A percentile compares a stretch with the other conserved stretches of the same genome.
phyloP scores from a whole-genome alignment of 192 early-diverging fungal species.

The Lunasporangiospora selenospora region DNA sequence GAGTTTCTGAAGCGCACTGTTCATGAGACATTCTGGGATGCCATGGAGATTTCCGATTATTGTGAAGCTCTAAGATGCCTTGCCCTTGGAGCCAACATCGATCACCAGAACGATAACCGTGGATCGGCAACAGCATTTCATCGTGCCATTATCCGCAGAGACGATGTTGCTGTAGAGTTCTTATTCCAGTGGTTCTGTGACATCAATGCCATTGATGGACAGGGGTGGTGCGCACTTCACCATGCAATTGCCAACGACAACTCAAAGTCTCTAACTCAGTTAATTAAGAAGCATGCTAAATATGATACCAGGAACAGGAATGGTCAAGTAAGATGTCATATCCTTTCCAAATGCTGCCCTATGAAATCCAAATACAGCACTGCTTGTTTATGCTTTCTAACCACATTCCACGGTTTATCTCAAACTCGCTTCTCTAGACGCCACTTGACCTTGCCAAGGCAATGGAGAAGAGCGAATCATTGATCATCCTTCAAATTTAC shows the following conservation, averaged over 20 bases:
- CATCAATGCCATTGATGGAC: slow-evolving; percentile 64
- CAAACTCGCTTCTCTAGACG: slow-evolving; percentile 52
- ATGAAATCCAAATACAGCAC: too few species aligned
- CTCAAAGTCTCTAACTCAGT: slow-evolving; percentile 65
- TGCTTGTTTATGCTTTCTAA: slow-evolving; percentile 5
- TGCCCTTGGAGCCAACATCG: slow-evolving; percentile 75
- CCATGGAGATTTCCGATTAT: slow-evolving; percentile 64
- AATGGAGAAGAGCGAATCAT: slow-evolving; percentile 57
- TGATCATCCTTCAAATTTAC: slow-evolving; percentile 56
- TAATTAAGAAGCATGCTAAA: slow-evolving; percentile 78
- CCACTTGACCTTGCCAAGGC: slow-evolving; percentile 63
- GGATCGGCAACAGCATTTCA: slow-evolving; percentile 73
- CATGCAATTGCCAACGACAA: slow-evolving; percentile 78
- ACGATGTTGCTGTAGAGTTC: slow-evolving; percentile 80
- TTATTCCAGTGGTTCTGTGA: slow-evolving; percentile 82
- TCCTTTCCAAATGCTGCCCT: background rate
- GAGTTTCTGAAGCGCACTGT: slow-evolving; percentile 34
- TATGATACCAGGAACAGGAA: slow-evolving; percentile 75
- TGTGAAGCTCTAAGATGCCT: slow-evolving; percentile 64
- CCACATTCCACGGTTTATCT: too few species aligned
- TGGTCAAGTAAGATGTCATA: slow-evolving; percentile 55
- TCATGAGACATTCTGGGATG: slow-evolving; percentile 62
- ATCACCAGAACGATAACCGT: slow-evolving; percentile 66
- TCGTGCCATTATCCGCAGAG: slow-evolving; percentile 62
- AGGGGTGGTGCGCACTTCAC: slow-evolving; percentile 77